Evolutionary conservation across 1,284 basidiomycete genomes (phyloP).

Genomic region (Moesziomyces aphidis): DNA sequence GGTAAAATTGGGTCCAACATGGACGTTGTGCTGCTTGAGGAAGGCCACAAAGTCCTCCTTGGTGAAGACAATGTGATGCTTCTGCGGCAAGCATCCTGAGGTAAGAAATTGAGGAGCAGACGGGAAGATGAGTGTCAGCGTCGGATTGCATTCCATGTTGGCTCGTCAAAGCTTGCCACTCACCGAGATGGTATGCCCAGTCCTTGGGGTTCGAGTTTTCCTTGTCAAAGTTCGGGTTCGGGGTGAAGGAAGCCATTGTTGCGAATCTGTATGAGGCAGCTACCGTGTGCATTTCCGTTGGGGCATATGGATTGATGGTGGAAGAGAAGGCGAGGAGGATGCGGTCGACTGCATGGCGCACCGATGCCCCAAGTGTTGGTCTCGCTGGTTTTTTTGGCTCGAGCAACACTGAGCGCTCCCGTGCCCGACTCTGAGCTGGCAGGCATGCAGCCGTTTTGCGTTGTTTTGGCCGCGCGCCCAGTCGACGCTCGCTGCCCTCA

Average conservation of each 20-base stretch:
- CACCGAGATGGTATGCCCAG: slow-evolving; percentile 61
- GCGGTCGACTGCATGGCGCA: background rate
- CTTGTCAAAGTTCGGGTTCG: slow-evolving; percentile 45
- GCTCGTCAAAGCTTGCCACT: slow-evolving; percentile 1
- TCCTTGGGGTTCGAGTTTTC: slow-evolving; percentile 58
- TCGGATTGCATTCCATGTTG: too few species aligned
- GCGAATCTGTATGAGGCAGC: background rate
- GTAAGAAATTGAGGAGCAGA: background rate
- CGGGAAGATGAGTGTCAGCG: background rate
- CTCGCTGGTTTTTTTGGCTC: background rate
- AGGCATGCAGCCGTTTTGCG: background rate
- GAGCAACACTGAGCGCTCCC: background rate
- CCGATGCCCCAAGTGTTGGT: background rate
- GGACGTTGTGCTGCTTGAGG: slow-evolving; percentile 59
- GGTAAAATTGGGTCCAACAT: slow-evolving; percentile 58
- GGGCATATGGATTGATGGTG: background rate
- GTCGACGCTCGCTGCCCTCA: background rate
- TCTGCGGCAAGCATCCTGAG: slow-evolving; percentile 44
- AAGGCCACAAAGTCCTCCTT: slow-evolving; percentile 56
- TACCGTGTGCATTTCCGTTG: background rate
- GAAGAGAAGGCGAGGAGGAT: background rate
- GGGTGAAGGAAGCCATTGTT: slow-evolving; percentile 52
- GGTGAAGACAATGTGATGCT: slow-evolving; percentile 60
- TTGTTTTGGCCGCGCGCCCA: background rate
- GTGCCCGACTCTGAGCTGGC: too few species aligned